Evolutionary conservation across 495 filamentous ascomycete species (phyloP), one percentile per base, ranked within the genome.

Genomic region (Hypoxylon intermedium): DNA sequence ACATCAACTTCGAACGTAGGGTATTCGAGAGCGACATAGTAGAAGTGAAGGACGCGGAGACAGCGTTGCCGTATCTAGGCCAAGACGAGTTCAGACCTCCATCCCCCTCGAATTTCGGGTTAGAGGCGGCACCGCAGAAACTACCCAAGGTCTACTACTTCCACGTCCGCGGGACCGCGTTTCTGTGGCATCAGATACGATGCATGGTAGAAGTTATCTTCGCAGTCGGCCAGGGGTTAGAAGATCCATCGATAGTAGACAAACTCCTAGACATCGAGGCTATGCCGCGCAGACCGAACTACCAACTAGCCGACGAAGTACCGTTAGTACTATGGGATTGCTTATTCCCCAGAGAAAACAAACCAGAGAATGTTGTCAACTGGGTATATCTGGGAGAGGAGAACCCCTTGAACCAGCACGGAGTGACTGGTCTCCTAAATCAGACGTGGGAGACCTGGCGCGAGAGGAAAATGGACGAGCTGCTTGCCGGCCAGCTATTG

Each of bases 171-270:
- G 94, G 94, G 12, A 89, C 89, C n/a, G 95, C 91, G 6, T 98
- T 98, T 72, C 77, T 98, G 40, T 98, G 93, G 93, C 95, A 98
- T 72, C 94, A 98, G 74, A 95, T 98, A 58, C 85, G 94, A 12
- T 89, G 91, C 76, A 93, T 98, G 86, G 85, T 93, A 11, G 82
- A 86, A 15, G 80, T 98, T 12, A 76, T 98, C 23, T 98, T 98
- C 74, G 73, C 91, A 6, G 82, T 98, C n/a, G 94, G 90, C 9
- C 95, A 98, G 74, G 88, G 91, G 0, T 81, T 96, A 5, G 94
- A 98, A 67, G 68, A 77, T 16, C 89, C 92, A 3, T 82, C 82
- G 0, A 68, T 98, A 2, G 77, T 98, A 19, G 71, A 79, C 15
- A 80, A 89, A 3, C 75, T 98, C 11, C 77, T 98, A 21, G 87